phyloP scores from a whole-genome alignment of 352 stramenopile genomes.

The Blastocystis sp. region DNA sequence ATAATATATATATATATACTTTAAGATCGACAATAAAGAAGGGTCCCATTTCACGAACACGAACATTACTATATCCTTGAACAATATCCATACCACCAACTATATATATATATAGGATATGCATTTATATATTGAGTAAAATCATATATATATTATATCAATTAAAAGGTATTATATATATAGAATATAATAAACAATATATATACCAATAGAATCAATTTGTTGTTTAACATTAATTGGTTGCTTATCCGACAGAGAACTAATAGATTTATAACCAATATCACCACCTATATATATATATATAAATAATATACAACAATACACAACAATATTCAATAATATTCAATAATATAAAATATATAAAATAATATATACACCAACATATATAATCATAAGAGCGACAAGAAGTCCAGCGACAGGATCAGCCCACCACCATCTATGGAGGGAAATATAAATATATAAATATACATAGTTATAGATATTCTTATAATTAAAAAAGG shows the following conservation, averaged over 20 bases:
- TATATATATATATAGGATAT: too few relatives aligned
- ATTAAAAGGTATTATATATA: too few relatives aligned
- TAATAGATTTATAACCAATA: conserved; percentile 56
- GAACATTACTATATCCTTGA: conserved; percentile 55
- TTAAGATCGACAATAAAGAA: conserved; percentile 62
- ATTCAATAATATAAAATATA: too few relatives aligned
- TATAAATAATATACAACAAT: too few relatives aligned
- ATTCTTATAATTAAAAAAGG: too few relatives aligned
- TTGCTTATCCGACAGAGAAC: conserved; percentile 3
- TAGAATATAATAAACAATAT: too few relatives aligned
- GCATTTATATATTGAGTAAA: too few relatives aligned
- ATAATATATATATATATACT: conserved; percentile 58
- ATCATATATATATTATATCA: too few relatives aligned
- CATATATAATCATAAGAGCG: conserved; percentile 64
- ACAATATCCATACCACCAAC: not conserved
- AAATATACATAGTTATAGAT: too few relatives aligned
- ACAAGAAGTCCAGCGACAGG: conserved; percentile 59
- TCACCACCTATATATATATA: too few relatives aligned
- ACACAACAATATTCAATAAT: too few relatives aligned
- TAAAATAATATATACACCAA: conserved; percentile 57
- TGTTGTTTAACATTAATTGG: conserved; percentile 14
- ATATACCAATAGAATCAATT: conserved; percentile 7
- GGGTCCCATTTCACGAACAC: conserved; percentile 58
- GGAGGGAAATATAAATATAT: too few relatives aligned
- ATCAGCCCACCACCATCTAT: conserved; percentile 1